These are phyloP conservation scores for Pulveroboletus sp. DNA, from an alignment of 768 basidiomycete genomes.

Conservation along the genomic window DNA sequence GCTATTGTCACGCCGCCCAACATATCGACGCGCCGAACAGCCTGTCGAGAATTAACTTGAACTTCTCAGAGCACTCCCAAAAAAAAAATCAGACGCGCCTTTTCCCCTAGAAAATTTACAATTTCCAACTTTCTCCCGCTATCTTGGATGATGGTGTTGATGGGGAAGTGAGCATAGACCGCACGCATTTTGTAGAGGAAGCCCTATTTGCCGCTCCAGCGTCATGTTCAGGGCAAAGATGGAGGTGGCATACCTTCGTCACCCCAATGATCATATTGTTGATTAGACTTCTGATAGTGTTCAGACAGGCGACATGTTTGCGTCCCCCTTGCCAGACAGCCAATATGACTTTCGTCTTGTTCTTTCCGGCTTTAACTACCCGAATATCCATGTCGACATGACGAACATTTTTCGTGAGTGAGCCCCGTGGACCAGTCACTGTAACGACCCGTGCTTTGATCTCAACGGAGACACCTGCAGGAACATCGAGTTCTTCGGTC, in stretches of 20 bases:
- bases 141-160: slow-evolving; percentile 94
- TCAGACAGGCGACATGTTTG: slow-evolving; percentile 97
- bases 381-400: slow-evolving; percentile 95
- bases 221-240: background rate
- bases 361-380: slow-evolving; percentile 66
- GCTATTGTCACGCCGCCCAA: slow-evolving; percentile 76
- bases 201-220: slow-evolving; percentile 49
- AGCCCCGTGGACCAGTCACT: slow-evolving; percentile 91
- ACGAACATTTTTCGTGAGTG: slow-evolving; percentile 85
- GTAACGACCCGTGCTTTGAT: slow-evolving; percentile 91
- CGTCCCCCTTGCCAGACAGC: slow-evolving; percentile 98
- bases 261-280: slow-evolving; percentile 98
- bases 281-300: slow-evolving; percentile 92
- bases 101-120: slow-evolving; percentile 93
- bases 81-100: slow-evolving; percentile 44
- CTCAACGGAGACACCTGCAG: slow-evolving; percentile 76
- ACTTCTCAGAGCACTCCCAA: background rate
- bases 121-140: slow-evolving; percentile 73
- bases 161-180: slow-evolving; percentile 99
- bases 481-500: slow-evolving; percentile 89
- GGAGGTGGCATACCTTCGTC: slow-evolving; percentile 61
- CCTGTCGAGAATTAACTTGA: slow-evolving; percentile 39
- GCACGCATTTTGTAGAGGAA: slow-evolving; percentile 99
- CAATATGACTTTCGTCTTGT: slow-evolving; percentile 69
- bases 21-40: slow-evolving; percentile 90